Percentiles rank a stretch among this genome's conserved stretches.
phyloP scores from a whole-genome alignment of 495 filamentous ascomycete species.

The Penicillium waksmanii region DNA sequence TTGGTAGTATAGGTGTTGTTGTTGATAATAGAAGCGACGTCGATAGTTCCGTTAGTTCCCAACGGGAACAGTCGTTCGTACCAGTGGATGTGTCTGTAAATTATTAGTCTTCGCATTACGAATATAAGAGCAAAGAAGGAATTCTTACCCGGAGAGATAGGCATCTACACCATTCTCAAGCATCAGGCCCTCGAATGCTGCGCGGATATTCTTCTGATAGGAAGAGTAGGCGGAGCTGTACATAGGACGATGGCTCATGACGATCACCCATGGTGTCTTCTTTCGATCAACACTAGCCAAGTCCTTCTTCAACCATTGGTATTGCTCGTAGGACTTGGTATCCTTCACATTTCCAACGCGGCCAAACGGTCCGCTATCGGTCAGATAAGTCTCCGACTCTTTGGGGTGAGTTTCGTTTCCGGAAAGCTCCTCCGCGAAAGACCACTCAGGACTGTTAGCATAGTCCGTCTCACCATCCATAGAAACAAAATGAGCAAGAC shows the following conservation, averaged over 20 bases:
- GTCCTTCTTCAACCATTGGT: constrained; percentile 52
- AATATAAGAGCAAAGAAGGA: background rate
- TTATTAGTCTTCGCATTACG: background rate
- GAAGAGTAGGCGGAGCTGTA: constrained; percentile 45
- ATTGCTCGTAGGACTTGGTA: constrained; percentile 51
- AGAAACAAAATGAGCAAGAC: constrained; percentile 54
- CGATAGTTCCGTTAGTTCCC: constrained; percentile 37
- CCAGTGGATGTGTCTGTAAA: constrained; percentile 54
- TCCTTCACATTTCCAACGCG: constrained; percentile 39
- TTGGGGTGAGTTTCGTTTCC: constrained; percentile 45
- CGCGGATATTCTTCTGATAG: constrained; percentile 48
- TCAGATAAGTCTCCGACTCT: constrained; percentile 46
- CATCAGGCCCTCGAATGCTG: constrained; percentile 58
- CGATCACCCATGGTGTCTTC: constrained; percentile 59
- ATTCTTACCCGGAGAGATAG: constrained; percentile 47
- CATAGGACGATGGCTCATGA: constrained; percentile 63
- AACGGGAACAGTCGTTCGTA: constrained; percentile 53
- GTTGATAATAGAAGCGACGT: constrained; percentile 39
- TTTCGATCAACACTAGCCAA: constrained; percentile 50
- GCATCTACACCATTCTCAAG: constrained; percentile 61
- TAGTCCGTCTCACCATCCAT: constrained; percentile 57
- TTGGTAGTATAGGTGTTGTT: constrained; percentile 49
- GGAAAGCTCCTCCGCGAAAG: constrained; percentile 42
- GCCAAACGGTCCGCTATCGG: constrained; percentile 56
- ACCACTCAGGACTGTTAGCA: constrained; percentile 46